A percentile compares a stretch with the other conserved stretches of the same genome.
These are phyloP conservation scores for Mangifera indica DNA, from an alignment of 345 rosid genomes.

Conservation along the genomic window DNA sequence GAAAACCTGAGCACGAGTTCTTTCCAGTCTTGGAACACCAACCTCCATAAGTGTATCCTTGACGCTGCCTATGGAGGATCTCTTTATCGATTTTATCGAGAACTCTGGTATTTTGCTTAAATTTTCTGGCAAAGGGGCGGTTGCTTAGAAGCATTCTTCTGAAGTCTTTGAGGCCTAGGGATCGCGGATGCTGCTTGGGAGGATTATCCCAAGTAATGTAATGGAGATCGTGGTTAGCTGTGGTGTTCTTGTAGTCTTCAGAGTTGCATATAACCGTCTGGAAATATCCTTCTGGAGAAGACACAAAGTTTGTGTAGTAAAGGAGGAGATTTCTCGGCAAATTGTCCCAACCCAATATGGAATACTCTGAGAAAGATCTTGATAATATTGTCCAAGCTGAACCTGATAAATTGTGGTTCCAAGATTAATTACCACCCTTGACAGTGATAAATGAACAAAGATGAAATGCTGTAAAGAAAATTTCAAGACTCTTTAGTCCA, in stretches of 20 bases:
- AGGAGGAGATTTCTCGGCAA: conserved; percentile 85
- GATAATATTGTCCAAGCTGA: conserved; percentile 96
- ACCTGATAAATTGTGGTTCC: conserved; percentile 37
- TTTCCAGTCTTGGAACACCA: conserved; percentile 46
- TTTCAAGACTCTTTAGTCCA: too few species aligned
- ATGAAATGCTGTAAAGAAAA: background rate
- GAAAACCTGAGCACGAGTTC: conserved; percentile 34
- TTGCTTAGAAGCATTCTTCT: conserved; percentile 65
- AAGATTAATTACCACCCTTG: too few species aligned
- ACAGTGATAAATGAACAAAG: background rate
- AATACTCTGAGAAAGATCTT: conserved; percentile 77
- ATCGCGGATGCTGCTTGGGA: conserved; percentile 86
- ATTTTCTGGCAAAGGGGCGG: conserved; percentile 88
- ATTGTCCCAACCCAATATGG: conserved; percentile 84
- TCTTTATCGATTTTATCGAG: conserved; percentile 77
- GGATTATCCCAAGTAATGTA: conserved; percentile 93
- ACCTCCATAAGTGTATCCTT: conserved; percentile 43
- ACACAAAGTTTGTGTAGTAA: conserved; percentile 85
- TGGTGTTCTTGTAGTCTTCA: conserved; percentile 66
- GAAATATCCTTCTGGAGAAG: conserved; percentile 90
- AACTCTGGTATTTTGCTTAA: conserved; percentile 65
- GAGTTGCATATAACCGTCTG: conserved; percentile 93
- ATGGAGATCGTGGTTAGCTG: conserved; percentile 86
- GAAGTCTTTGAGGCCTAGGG: conserved; percentile 57
- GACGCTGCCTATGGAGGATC: conserved; percentile 46